Evolutionary conservation across 192 early-diverging fungal genomes (phyloP).

Genomic region (Paraglomus brasilianum): DNA sequence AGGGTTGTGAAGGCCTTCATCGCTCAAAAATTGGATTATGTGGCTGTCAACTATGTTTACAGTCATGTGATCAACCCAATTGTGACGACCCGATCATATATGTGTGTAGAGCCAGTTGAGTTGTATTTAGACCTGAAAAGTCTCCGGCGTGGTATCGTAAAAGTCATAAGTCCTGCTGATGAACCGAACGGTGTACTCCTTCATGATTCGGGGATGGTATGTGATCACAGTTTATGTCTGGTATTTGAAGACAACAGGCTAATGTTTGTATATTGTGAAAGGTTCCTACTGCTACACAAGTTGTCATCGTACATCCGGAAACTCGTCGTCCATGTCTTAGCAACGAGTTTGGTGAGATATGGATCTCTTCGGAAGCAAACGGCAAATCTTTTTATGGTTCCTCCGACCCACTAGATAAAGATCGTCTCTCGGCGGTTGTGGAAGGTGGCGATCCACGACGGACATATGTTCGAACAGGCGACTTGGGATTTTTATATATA

Average conservation of each 20-base stretch:
- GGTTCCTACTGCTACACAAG: constrained; percentile 74
- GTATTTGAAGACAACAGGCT: not conserved
- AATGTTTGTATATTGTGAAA: constrained; percentile 15
- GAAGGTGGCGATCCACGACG: constrained; percentile 57
- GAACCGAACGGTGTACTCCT: constrained; percentile 55
- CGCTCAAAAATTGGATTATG: constrained; percentile 62
- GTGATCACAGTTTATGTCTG: not conserved
- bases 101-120: constrained; percentile 67
- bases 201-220: constrained; percentile 69
- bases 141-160: constrained; percentile 66
- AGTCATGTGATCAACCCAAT: constrained; percentile 77
- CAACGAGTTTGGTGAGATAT: constrained; percentile 81
- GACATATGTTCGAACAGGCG: constrained; percentile 77
- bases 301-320: constrained; percentile 81
- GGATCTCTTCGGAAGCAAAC: constrained; percentile 70
- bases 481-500: constrained; percentile 79
- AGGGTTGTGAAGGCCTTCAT: constrained; percentile 59
- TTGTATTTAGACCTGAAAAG: constrained; percentile 64
- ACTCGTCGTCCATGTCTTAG: constrained; percentile 66
- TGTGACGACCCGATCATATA: constrained; percentile 78
- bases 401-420: constrained; percentile 37
- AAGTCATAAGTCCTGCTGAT: constrained; percentile 52
- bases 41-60: constrained; percentile 71
- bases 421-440: constrained; percentile 50
- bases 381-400: constrained; percentile 47